Evolutionary conservation across 192 early-diverging fungal species (phyloP).

Genomic region (Jimgerdemannia lactiflua): DNA sequence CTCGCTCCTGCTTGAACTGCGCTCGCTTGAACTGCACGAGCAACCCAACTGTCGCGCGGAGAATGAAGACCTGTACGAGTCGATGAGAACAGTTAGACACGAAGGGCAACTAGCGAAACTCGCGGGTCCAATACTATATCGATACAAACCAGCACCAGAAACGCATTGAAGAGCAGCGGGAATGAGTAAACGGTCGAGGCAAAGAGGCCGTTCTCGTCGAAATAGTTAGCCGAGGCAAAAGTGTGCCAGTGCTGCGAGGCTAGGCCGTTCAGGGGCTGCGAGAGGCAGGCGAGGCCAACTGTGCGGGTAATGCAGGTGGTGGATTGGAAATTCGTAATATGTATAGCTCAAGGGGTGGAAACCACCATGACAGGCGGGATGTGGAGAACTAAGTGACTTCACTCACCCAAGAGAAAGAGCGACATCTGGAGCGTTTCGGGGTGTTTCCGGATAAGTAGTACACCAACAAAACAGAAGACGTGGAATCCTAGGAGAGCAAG

Average conservation of each 20-base stretch:
- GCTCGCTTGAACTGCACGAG: no score
- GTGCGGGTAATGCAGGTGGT: neutral
- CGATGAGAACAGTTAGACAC: no score
- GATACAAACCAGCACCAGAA: slow-evolving; percentile 32
- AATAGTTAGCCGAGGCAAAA: slow-evolving; percentile 49
- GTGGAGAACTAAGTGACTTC: neutral
- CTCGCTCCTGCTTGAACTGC: no score
- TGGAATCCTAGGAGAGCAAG: slow-evolving; percentile 35
- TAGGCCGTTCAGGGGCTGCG: slow-evolving; percentile 42
- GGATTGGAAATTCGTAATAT: neutral
- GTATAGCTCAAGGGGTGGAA: neutral
- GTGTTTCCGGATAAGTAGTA: slow-evolving; percentile 35
- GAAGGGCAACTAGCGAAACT: no score
- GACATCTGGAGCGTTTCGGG: slow-evolving; percentile 33
- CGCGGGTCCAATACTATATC: no score
- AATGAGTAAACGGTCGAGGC: slow-evolving; percentile 35
- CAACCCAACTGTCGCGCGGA: no score
- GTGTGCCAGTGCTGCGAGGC: slow-evolving; percentile 33
- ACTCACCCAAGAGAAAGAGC: slow-evolving; percentile 40
- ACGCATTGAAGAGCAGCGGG: slow-evolving; percentile 36
- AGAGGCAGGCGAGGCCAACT: slow-evolving; percentile 42
- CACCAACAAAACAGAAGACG: slow-evolving; percentile 26
- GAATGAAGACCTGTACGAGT: no score
- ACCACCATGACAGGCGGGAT: no score
- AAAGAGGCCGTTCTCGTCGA: slow-evolving; percentile 45